Evolutionary conservation across 345 rosid species (phyloP).

Genomic region (Psidium friedrichsthalianum): DNA sequence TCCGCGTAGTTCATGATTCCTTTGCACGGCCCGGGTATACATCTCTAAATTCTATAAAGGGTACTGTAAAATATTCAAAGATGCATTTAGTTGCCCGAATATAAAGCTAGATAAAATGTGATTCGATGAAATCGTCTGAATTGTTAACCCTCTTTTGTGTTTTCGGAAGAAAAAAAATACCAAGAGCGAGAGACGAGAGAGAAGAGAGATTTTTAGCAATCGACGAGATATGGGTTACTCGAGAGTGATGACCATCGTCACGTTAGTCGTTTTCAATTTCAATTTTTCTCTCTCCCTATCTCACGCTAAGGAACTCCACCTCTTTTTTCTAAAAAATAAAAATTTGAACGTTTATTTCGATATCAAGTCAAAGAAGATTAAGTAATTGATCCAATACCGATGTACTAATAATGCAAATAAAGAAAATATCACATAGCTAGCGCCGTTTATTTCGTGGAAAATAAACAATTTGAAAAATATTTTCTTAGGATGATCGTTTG

Average conservation of each 20-base stretch:
- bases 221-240: rapidly evolving
- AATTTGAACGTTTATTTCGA: not conserved
- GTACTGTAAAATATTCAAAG: not conserved
- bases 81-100: not conserved
- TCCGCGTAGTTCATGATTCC: no score
- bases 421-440: not conserved
- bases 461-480: no score
- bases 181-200: not conserved
- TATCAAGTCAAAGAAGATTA: rapidly evolving
- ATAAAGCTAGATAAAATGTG: not conserved
- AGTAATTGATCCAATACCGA: rapidly evolving
- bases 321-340: no score
- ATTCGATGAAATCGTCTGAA: not conserved
- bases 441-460: no score
- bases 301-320: no score
- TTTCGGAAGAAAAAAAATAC: not conserved
- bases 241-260: rapidly evolving
- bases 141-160: not conserved
- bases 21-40: no score
- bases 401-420: not conserved
- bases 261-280: no score
- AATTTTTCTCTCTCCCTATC: no score
- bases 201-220: not conserved
- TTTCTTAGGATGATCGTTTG: no score
- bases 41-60: not conserved